A percentile compares a stretch with the other conserved stretches of the same genome.
These are phyloP conservation scores for Globisporangium apiculatum DNA, from an alignment of 352 stramenopile species.

Conservation along the genomic window DNA sequence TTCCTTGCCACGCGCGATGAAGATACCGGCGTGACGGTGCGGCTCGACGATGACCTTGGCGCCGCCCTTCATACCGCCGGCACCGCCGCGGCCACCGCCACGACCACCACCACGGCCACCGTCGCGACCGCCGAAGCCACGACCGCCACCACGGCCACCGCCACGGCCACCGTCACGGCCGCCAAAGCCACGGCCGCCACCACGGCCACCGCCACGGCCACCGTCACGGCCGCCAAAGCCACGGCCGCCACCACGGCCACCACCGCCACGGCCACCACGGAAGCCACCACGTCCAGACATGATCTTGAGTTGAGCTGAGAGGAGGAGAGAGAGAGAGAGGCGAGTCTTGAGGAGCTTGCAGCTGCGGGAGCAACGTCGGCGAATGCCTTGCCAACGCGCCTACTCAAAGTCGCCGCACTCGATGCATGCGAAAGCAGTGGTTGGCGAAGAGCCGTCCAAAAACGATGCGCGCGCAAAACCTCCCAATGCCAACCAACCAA, in stretches of 20 bases:
- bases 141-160: slow-evolving; percentile 31
- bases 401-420: background rate
- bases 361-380: slow-evolving; percentile 4
- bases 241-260: slow-evolving; percentile 43
- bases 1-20: slow-evolving; percentile 98
- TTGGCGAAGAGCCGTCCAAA: background rate
- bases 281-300: slow-evolving; percentile 19
- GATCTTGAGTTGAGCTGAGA: background rate
- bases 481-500: background rate
- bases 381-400: background rate
- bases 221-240: slow-evolving; percentile 36
- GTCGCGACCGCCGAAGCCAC: slow-evolving; percentile 30
- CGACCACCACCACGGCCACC: slow-evolving; percentile 35
- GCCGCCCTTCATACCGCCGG: slow-evolving; percentile 92
- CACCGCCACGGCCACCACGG: slow-evolving; percentile 40
- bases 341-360: slow-evolving; percentile 5
- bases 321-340: background rate
- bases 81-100: slow-evolving; percentile 51
- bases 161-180: slow-evolving; percentile 38
- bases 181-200: slow-evolving; percentile 36
- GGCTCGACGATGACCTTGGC: slow-evolving; percentile 97
- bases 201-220: slow-evolving; percentile 41
- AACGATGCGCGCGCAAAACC: background rate
- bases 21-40: slow-evolving; percentile 97
- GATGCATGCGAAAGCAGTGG: background rate